phyloP scores from a whole-genome alignment of 2,329 filamentous ascomycete genomes.

The Cylindrodendrum hubeiense region DNA sequence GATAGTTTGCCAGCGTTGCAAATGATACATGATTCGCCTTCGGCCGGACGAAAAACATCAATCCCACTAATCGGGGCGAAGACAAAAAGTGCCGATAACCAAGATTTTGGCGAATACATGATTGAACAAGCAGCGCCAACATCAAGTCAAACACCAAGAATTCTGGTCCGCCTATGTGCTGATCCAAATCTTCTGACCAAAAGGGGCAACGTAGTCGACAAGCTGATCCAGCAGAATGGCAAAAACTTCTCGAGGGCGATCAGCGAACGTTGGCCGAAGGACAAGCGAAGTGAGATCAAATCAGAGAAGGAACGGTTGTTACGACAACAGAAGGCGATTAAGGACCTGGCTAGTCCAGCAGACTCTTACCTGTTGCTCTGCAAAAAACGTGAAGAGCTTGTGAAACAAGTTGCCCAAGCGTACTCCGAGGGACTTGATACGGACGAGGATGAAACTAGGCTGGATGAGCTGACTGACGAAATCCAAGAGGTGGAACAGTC shows the following conservation, averaged over 20 bases:
- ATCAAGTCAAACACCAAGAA: slow-evolving; percentile 43
- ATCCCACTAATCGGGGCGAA: neutral
- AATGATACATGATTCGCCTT: neutral
- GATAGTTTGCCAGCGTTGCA: neutral
- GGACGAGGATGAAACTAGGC: slow-evolving; percentile 61
- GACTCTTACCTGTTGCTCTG: slow-evolving; percentile 57
- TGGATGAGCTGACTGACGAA: slow-evolving; percentile 62
- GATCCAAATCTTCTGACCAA: slow-evolving; percentile 49
- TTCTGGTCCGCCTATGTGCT: slow-evolving; percentile 47
- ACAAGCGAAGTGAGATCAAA: slow-evolving; percentile 61
- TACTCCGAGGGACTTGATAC: slow-evolving; percentile 66
- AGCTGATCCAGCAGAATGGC: slow-evolving; percentile 60
- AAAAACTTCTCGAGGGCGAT: slow-evolving; percentile 62
- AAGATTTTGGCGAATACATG: slow-evolving; percentile 12
- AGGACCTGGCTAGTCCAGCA: slow-evolving; percentile 56
- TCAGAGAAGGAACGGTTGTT: slow-evolving; percentile 61
- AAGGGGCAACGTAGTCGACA: slow-evolving; percentile 54
- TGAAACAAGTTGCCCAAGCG: slow-evolving; percentile 60
- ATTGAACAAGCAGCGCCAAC: slow-evolving; percentile 11
- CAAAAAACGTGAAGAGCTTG: slow-evolving; percentile 59
- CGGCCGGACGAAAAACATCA: slow-evolving; percentile 5
- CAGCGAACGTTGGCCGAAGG: slow-evolving; percentile 58
- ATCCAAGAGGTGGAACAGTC: slow-evolving; percentile 58
- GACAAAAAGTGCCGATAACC: neutral
- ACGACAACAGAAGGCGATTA: slow-evolving; percentile 59